These are phyloP conservation scores for Fibroporia radiculosa DNA, from an alignment of 768 basidiomycete species.

Conservation along the genomic window DNA sequence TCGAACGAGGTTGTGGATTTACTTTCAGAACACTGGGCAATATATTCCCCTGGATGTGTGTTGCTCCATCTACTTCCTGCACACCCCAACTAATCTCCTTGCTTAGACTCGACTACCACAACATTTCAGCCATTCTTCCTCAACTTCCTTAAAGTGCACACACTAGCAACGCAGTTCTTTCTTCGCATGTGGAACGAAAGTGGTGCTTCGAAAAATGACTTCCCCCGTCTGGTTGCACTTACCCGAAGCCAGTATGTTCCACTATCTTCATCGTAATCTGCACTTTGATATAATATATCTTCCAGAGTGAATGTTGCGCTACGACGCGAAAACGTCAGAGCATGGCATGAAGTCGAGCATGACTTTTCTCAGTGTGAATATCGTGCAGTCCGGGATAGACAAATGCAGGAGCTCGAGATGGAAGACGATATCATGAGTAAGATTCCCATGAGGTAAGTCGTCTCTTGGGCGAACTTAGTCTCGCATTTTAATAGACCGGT, in stretches of 20 bases:
- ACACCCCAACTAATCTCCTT: neutral
- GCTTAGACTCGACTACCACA: constrained; percentile 67
- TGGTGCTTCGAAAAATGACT: constrained; percentile 68
- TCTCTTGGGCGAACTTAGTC: neutral
- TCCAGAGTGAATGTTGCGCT: constrained; percentile 70
- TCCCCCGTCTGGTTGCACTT: constrained; percentile 67
- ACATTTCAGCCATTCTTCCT: constrained; percentile 85
- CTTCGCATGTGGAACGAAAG: constrained; percentile 91
- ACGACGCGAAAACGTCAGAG: constrained; percentile 61
- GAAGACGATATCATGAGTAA: constrained; percentile 86
- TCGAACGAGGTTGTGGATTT: constrained; percentile 84
- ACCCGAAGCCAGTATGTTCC: constrained; percentile 75
- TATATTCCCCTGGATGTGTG: constrained; percentile 80
- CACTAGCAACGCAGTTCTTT: constrained; percentile 78
- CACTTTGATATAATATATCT: constrained; percentile 1
- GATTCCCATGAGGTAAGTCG: constrained; percentile 70
- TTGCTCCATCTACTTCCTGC: constrained; percentile 9
- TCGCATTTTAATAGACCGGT: neutral
- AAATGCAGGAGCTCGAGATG: constrained; percentile 84
- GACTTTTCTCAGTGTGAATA: constrained; percentile 81
- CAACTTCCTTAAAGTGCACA: constrained; percentile 75
- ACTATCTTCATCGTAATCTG: neutral
- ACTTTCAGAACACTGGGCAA: constrained; percentile 77
- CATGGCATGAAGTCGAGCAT: constrained; percentile 79
- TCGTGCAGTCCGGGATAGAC: constrained; percentile 76